Conservation (phyloP, 352 stramenopile genomes). For the Phytophthora europaea region DNA sequence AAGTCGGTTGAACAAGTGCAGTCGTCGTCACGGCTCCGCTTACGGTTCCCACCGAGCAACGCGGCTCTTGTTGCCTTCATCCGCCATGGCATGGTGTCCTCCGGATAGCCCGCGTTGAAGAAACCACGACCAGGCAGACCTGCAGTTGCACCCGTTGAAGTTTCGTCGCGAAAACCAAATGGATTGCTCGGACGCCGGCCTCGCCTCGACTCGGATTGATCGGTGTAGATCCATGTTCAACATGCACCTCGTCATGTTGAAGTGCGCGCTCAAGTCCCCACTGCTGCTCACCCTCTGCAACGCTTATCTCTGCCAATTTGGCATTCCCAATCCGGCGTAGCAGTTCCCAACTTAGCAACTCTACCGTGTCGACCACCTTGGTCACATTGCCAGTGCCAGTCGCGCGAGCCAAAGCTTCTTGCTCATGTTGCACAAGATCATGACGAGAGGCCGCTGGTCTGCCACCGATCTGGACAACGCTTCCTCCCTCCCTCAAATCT, state of each 20-base stretch:
- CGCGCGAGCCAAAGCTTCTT: background rate
- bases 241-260: background rate
- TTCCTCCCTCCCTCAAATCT: slow-evolving; percentile 12
- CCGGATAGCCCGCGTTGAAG: slow-evolving; percentile 7
- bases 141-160: background rate
- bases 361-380: slow-evolving; percentile 17
- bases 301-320: background rate
- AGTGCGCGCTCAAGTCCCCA: background rate
- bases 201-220: no score
- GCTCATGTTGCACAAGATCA: slow-evolving; percentile 3
- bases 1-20: background rate
- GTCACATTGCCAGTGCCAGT: slow-evolving; percentile 18
- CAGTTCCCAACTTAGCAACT: background rate
- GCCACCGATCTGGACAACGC: slow-evolving; percentile 3
- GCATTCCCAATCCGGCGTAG: background rate
- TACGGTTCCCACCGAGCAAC: slow-evolving; percentile 28
- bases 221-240: background rate
- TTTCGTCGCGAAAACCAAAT: slow-evolving; percentile 1
- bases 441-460: slow-evolving; percentile 1
- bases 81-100: background rate
- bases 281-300: slow-evolving; percentile 7
- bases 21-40: background rate
- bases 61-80: slow-evolving; percentile 4
- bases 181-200: background rate
- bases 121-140: background rate